A percentile compares a stretch with the other conserved stretches of the same genome.
Conservation (phyloP, 768 basidiomycete species). For the Royoungia palumana region DNA sequence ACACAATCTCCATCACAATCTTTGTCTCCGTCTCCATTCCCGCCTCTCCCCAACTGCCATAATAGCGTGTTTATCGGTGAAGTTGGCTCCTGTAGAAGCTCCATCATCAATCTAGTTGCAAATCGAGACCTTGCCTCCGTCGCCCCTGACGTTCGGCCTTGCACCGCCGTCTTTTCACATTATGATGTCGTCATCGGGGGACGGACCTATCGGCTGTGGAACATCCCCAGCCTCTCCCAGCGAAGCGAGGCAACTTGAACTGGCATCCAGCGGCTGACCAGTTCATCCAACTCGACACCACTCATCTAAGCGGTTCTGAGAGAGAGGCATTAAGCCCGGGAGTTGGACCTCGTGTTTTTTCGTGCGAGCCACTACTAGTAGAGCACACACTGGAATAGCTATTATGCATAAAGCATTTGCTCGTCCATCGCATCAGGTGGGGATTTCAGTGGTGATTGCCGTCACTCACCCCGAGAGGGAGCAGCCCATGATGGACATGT, state of each 20-base stretch:
- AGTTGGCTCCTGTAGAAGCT: constrained; percentile 37
- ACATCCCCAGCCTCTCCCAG: constrained; percentile 34
- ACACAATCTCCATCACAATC: not conserved
- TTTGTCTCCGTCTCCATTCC: constrained; percentile 4
- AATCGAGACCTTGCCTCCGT: constrained; percentile 18
- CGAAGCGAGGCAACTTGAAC: not conserved
- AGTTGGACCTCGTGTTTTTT: constrained; percentile 27
- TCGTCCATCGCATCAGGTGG: constrained; percentile 28
- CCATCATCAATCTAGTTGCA: constrained; percentile 40
- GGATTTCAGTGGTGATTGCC: constrained; percentile 35
- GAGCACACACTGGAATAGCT: constrained; percentile 11
- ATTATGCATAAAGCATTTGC: constrained; percentile 25
- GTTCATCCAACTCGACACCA: not conserved
- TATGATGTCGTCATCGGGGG: constrained; percentile 26
- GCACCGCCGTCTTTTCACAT: constrained; percentile 25
- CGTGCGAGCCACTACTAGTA: constrained; percentile 15
- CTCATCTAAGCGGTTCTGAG: constrained; percentile 30
- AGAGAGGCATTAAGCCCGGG: constrained; percentile 17
- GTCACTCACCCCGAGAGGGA: constrained; percentile 38
- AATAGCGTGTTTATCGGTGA: constrained; percentile 38
- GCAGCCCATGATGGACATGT: constrained; percentile 31
- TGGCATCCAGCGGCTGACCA: constrained; percentile 6
- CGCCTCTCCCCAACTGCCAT: too few relatives aligned
- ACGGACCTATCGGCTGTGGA: constrained; percentile 24
- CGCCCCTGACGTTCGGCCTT: constrained; percentile 29